A percentile compares a stretch with the other conserved stretches of the same genome.
These are phyloP conservation scores for Mucor velutinosus DNA, from an alignment of 371 early-diverging fungal species.

Conservation along the genomic window DNA sequence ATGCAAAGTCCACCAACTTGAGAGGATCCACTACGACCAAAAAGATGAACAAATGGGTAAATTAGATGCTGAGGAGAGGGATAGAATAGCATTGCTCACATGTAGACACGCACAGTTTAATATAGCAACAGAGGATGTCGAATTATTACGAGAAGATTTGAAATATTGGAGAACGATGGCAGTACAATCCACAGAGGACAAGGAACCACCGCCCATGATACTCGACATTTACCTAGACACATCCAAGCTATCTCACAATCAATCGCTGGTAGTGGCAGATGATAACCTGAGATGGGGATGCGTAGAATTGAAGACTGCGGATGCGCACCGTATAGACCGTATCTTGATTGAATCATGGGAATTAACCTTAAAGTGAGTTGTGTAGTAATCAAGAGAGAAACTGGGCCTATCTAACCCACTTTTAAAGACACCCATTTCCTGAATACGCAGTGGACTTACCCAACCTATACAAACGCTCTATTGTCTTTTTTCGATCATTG, in stretches of 20 bases:
- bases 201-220: slow-evolving; percentile 65
- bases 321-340: slow-evolving; percentile 21
- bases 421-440: slow-evolving; percentile 49
- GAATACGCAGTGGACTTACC: slow-evolving; percentile 74
- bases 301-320: slow-evolving; percentile 17
- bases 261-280: slow-evolving; percentile 23
- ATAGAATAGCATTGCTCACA: too few relatives aligned
- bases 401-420: not conserved
- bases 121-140: slow-evolving; percentile 76
- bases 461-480: slow-evolving; percentile 85
- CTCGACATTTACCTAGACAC: slow-evolving; percentile 81
- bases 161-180: slow-evolving; percentile 71
- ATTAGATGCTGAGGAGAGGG: not conserved
- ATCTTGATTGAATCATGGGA: slow-evolving; percentile 84
- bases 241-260: slow-evolving; percentile 34
- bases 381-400: not conserved
- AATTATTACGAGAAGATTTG: slow-evolving; percentile 68
- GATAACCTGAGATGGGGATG: slow-evolving; percentile 28
- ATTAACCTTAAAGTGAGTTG: slow-evolving; percentile 67
- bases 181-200: slow-evolving; percentile 17
- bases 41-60: slow-evolving; percentile 33
- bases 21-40: slow-evolving; percentile 18
- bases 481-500: slow-evolving; percentile 85
- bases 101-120: slow-evolving; percentile 63
- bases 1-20: slow-evolving; percentile 43